Percentiles rank a stretch among this genome's conserved stretches.
phyloP scores from a whole-genome alignment of 2,329 filamentous ascomycete genomes.

The Triangularia verruculosa region DNA sequence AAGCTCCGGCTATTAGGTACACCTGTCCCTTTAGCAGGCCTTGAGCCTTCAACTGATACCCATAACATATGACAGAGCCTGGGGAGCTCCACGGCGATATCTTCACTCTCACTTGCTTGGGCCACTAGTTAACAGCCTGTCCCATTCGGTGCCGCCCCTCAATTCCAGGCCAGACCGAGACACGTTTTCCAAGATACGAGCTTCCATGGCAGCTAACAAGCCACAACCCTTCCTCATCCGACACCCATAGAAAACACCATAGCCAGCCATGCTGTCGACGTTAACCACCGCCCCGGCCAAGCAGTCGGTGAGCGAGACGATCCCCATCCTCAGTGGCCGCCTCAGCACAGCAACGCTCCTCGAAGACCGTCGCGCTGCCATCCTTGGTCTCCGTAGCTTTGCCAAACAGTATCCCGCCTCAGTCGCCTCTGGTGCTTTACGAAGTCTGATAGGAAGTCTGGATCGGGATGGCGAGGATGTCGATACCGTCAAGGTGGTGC shows the following conservation, averaged over 20 bases:
- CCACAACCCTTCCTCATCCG: conserved; percentile 14
- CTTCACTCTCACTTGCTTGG: neutral
- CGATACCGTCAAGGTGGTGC: conserved; percentile 89
- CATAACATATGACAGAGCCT: neutral
- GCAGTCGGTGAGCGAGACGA: conserved; percentile 94
- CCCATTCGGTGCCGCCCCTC: neutral
- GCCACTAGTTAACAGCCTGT: neutral
- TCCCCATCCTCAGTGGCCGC: conserved; percentile 82
- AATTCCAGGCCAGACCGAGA: neutral
- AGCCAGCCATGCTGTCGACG: conserved; percentile 53
- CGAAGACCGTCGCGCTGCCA: conserved; percentile 90
- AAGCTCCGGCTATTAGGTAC: conserved; percentile 5
- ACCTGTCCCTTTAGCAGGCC: conserved; percentile 9
- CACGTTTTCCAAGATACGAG: conserved; percentile 13
- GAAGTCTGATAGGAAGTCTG: conserved; percentile 80
- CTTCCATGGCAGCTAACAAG: conserved; percentile 33
- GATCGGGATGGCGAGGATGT: conserved; percentile 89
- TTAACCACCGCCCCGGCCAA: conserved; percentile 77
- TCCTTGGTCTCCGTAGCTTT: conserved; percentile 89
- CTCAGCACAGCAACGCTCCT: conserved; percentile 86
- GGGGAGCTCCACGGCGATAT: neutral
- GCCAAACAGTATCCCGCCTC: conserved; percentile 95
- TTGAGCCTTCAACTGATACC: neutral
- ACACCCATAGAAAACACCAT: conserved; percentile 16
- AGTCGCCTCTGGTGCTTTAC: conserved; percentile 87